These are phyloP conservation scores for Vitis rotundifolia DNA, from an alignment of 164 flowering plant species.

Conservation along the genomic window DNA sequence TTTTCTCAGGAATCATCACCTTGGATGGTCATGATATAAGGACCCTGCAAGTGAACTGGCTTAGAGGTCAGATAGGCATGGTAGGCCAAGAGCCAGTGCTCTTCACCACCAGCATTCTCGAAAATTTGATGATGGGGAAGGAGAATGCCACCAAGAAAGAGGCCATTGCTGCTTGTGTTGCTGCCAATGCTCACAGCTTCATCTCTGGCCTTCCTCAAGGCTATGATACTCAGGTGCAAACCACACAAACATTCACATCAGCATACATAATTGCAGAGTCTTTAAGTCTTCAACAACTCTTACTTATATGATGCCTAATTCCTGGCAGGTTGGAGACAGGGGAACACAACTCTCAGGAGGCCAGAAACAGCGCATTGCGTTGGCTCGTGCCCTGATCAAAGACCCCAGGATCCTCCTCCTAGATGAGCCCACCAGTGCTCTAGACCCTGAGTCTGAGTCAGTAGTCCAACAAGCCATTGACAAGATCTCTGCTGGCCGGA, in stretches of 20 bases:
- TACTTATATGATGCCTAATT: neutral
- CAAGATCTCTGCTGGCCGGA: slow-evolving; percentile 52
- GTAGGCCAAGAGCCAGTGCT: slow-evolving; percentile 82
- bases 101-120: slow-evolving; percentile 59
- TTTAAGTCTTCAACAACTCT: no score
- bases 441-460: slow-evolving; percentile 66
- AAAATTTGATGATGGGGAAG: slow-evolving; percentile 80
- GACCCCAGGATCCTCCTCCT: slow-evolving; percentile 68
- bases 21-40: slow-evolving; percentile 71
- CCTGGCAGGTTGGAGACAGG: slow-evolving; percentile 59
- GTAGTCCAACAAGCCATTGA: slow-evolving; percentile 69
- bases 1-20: slow-evolving; percentile 39
- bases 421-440: slow-evolving; percentile 82
- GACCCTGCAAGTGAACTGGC: slow-evolving; percentile 70
- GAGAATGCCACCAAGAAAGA: slow-evolving; percentile 65
- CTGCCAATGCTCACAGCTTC: slow-evolving; percentile 68
- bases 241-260: neutral
- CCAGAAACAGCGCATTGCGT: slow-evolving; percentile 78
- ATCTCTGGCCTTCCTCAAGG: slow-evolving; percentile 63
- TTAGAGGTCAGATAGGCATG: slow-evolving; percentile 72
- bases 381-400: slow-evolving; percentile 72
- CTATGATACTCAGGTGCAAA: slow-evolving; percentile 65
- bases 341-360: slow-evolving; percentile 79
- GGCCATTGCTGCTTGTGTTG: slow-evolving; percentile 61
- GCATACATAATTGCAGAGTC: no score